phyloP scores from a whole-genome alignment of 495 filamentous ascomycete genomes.

The Podospora pseudopauciseta region DNA sequence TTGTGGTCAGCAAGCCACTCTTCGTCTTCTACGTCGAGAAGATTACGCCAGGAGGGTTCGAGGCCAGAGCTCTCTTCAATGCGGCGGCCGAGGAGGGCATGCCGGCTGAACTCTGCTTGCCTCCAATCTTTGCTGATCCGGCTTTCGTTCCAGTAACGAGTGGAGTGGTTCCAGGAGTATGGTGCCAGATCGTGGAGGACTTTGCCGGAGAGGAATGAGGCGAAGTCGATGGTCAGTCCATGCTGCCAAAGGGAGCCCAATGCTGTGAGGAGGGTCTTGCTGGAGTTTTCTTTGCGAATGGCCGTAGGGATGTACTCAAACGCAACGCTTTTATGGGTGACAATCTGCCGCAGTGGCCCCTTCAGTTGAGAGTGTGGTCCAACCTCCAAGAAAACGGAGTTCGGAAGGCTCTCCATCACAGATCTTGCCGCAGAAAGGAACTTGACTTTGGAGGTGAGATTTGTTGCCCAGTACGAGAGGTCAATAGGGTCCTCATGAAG shows the following conservation, averaged over 20 bases:
- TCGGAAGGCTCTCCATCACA: not conserved
- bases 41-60: constrained; percentile 40
- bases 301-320: constrained; percentile 29
- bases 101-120: constrained; percentile 29
- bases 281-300: constrained; percentile 25
- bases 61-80: constrained; percentile 27
- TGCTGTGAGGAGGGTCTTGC: constrained; percentile 25
- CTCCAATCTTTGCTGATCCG: constrained; percentile 43
- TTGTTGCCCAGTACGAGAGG: too few species aligned
- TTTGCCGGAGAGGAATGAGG: constrained; percentile 15
- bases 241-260: constrained; percentile 32
- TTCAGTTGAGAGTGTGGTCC: constrained; percentile 56
- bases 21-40: constrained; percentile 34
- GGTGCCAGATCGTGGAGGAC: constrained; percentile 29
- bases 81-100: constrained; percentile 47
- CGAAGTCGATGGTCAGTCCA: constrained; percentile 29
- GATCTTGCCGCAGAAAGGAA: too few species aligned
- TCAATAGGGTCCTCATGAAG: too few species aligned
- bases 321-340: not conserved
- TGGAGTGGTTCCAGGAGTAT: constrained; percentile 41
- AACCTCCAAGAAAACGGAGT: constrained; percentile 44
- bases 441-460: too few species aligned
- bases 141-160: constrained; percentile 40
- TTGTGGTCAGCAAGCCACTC: constrained; percentile 48
- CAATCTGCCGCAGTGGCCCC: constrained; percentile 43